Evolutionary conservation across 169 alveolate species (phyloP).

Genomic region (Perkinsus olseni): DNA sequence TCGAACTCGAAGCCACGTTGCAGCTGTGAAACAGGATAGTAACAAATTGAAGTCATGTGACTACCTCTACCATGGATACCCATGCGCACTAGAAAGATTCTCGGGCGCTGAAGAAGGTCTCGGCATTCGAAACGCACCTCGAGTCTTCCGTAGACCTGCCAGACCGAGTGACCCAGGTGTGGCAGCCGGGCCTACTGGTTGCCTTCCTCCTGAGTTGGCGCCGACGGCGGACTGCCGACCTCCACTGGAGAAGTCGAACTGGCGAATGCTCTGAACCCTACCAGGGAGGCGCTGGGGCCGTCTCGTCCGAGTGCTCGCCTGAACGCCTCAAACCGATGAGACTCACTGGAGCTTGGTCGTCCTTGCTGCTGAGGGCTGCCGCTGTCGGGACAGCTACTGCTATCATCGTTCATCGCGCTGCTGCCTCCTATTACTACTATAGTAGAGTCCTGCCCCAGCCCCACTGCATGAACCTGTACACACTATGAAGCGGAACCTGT

Average conservation of each 20-base stretch:
- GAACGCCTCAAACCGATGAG: neutral
- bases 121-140: neutral
- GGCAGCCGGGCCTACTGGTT: neutral
- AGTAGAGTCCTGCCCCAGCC: neutral
- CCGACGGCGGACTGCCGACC: neutral
- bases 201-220: neutral
- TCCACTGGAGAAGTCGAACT: neutral
- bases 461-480: neutral
- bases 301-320: too few relatives aligned
- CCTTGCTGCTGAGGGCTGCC: neutral
- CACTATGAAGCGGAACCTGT: neutral
- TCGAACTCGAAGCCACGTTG: neutral
- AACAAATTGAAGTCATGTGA: neutral
- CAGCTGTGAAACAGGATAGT: neutral
- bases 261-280: neutral
- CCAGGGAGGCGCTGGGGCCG: too few relatives aligned
- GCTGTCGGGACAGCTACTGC: neutral
- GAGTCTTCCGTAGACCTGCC: neutral
- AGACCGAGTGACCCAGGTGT: neutral
- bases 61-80: neutral
- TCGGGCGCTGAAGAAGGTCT: neutral
- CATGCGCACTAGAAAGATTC: neutral
- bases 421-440: neutral
- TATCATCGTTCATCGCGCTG: neutral
- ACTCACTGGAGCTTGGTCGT: neutral